Evolutionary conservation across 202 grass and related monocot species (phyloP).

Genomic region (Digitaria exilis): DNA sequence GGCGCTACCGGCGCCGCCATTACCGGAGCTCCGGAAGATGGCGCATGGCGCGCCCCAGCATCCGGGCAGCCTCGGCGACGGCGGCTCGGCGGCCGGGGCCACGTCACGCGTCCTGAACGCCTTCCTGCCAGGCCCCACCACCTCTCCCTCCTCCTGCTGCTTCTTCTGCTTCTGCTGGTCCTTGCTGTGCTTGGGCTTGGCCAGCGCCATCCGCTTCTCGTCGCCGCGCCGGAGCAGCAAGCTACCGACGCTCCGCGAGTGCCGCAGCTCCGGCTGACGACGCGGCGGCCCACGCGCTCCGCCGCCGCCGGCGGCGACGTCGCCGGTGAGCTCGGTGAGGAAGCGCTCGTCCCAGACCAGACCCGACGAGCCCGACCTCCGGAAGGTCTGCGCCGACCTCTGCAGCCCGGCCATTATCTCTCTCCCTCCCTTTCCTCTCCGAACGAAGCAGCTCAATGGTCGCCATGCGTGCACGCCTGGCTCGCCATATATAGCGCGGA

Average conservation of each 20-base stretch:
- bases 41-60: conserved; percentile 54
- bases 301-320: not conserved
- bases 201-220: conserved; percentile 8
- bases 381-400: conserved; percentile 63
- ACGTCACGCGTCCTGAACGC: conserved; percentile 45
- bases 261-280: conserved; percentile 45
- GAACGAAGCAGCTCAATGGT: too few species aligned
- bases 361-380: conserved; percentile 71
- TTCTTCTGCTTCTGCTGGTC: not conserved
- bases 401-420: conserved; percentile 54
- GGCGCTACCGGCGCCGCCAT: not conserved
- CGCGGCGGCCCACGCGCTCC: too few species aligned
- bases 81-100: conserved; percentile 46
- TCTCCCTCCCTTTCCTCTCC: too few species aligned
- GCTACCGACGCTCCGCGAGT: conserved; percentile 64
- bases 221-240: not conserved
- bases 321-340: conserved; percentile 48
- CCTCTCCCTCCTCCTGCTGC: not conserved
- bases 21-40: conserved; percentile 42
- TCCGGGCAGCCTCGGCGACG: conserved; percentile 62
- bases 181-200: not conserved
- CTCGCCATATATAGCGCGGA: not conserved
- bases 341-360: conserved; percentile 69
- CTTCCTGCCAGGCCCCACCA: not conserved
- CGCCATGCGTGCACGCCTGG: not conserved